phyloP scores from a whole-genome alignment of 2,329 filamentous ascomycete species.

The Cladophialophora psammophila region DNA sequence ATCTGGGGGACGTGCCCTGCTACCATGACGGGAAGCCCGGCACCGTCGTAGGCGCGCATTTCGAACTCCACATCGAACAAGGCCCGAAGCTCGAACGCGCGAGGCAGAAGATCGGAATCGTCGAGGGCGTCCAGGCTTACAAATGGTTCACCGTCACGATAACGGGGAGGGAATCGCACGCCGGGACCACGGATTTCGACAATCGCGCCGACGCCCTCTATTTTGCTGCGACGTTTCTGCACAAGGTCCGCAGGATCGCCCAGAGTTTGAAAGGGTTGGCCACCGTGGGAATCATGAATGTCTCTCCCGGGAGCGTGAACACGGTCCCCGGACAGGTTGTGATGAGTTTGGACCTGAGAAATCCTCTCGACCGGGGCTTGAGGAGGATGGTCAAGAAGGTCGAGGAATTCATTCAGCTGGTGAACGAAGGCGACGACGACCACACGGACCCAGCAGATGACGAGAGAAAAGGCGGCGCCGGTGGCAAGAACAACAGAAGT shows the following conservation, averaged over 20 bases:
- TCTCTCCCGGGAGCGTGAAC: constrained; percentile 74
- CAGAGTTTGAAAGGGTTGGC: constrained; percentile 65
- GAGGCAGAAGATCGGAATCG: constrained; percentile 70
- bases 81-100: constrained; percentile 75
- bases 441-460: constrained; percentile 46
- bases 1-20: constrained; percentile 66
- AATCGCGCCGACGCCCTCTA: constrained; percentile 73
- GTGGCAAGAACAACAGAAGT: constrained; percentile 1
- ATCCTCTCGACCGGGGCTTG: constrained; percentile 33
- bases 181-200: constrained; percentile 74
- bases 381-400: constrained; percentile 28
- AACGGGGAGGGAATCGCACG: constrained; percentile 73
- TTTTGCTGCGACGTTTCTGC: constrained; percentile 71
- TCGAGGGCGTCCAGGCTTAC: constrained; percentile 76
- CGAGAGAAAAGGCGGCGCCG: neutral
- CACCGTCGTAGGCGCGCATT: constrained; percentile 77
- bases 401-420: constrained; percentile 34
- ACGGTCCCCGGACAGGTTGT: constrained; percentile 73
- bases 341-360: constrained; percentile 39
- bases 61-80: constrained; percentile 87
- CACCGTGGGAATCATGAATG: constrained; percentile 72
- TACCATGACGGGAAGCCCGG: constrained; percentile 51
- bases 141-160: constrained; percentile 75
- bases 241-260: constrained; percentile 70
- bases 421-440: constrained; percentile 74